phyloP scores from a whole-genome alignment of 345 rosid genomes.

The Eucalyptus pauciflora region DNA sequence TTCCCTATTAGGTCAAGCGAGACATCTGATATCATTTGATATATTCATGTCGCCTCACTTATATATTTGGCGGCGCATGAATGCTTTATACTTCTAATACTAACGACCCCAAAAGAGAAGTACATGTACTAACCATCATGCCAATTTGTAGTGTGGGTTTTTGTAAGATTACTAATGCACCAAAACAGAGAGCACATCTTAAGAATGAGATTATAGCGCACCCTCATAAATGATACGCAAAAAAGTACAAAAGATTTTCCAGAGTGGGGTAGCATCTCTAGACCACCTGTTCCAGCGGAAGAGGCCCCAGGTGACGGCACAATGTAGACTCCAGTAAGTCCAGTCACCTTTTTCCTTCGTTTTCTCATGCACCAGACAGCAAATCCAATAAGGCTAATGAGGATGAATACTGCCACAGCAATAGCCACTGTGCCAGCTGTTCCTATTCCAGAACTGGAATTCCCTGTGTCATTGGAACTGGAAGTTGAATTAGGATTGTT shows the following conservation, averaged over 20 bases:
- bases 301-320: conserved; percentile 56
- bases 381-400: conserved; percentile 47
- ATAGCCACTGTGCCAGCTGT: conserved; percentile 38
- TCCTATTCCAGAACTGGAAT: conserved; percentile 11
- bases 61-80: background rate
- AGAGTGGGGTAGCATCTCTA: background rate
- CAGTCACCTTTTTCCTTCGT: conserved; percentile 33
- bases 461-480: conserved; percentile 8
- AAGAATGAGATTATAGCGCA: background rate
- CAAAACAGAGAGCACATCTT: background rate
- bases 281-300: conserved; percentile 56
- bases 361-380: conserved; percentile 46
- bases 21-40: background rate
- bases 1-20: background rate
- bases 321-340: conserved; percentile 43
- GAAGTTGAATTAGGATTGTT: conserved; percentile 15
- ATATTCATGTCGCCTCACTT: background rate
- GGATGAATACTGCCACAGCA: conserved; percentile 31
- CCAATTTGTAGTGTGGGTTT: background rate
- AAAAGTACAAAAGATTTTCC: background rate
- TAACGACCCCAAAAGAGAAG: background rate
- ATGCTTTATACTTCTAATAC: background rate
- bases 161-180: background rate
- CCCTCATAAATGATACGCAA: background rate
- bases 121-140: background rate